Percentiles rank a stretch among this genome's conserved stretches.
Evolutionary conservation across 805 yeast genomes (phyloP).

Genomic region (Soucietia sequanensis): DNA sequence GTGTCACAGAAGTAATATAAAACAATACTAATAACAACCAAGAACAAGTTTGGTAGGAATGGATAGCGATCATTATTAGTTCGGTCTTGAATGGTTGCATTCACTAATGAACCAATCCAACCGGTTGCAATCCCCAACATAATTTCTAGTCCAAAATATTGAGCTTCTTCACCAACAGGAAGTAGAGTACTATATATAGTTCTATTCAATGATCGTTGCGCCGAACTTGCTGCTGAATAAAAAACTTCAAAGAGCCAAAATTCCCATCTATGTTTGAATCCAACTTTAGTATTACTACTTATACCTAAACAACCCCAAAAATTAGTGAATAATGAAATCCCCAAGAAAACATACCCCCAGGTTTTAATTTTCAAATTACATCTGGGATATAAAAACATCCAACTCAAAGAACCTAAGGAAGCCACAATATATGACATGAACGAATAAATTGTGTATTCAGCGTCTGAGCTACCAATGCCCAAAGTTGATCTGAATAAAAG

Average conservation of each 20-base stretch:
- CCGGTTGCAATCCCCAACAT: conserved; percentile 41
- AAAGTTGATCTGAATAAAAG: conserved; percentile 38
- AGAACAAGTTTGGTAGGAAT: conserved; percentile 32
- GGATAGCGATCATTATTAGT: conserved; percentile 37
- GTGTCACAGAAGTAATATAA: conserved; percentile 26
- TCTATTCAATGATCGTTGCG: conserved; percentile 36
- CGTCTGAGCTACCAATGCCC: conserved; percentile 36
- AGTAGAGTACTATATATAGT: conserved; percentile 34
- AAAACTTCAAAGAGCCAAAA: conserved; percentile 41
- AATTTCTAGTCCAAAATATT: conserved; percentile 41
- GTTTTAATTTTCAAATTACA: conserved; percentile 21
- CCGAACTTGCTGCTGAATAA: conserved; percentile 32
- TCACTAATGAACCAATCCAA: conserved; percentile 40
- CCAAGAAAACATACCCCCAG: conserved; percentile 36
- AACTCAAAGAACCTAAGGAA: conserved; percentile 30
- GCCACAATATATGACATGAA: conserved; percentile 36
- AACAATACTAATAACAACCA: conserved; percentile 22
- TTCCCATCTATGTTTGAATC: conserved; percentile 43
- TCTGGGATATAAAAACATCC: conserved; percentile 37
- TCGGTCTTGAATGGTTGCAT: conserved; percentile 39
- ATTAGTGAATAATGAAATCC: conserved; percentile 29
- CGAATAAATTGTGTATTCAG: conserved; percentile 38
- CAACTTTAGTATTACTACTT: conserved; percentile 20
- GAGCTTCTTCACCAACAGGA: conserved; percentile 43
- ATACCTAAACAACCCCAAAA: conserved; percentile 42